Base-by-base conservation (phyloP, 257 asterid species). In the Solanum pinnatisectum region DNA sequence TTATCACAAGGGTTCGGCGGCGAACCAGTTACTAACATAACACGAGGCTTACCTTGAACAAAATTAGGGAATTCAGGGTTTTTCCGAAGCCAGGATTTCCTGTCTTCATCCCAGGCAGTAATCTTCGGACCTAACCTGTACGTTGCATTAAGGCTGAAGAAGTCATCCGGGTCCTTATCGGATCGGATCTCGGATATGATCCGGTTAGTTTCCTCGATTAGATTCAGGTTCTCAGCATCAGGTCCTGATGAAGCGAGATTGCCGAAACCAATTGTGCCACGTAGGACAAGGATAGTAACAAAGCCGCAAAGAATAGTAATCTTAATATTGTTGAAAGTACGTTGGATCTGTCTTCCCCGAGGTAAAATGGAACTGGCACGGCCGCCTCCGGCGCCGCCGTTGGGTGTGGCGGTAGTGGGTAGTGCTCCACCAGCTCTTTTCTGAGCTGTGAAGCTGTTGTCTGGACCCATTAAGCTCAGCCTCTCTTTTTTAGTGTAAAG, bases 241-340 rank as follows among this genome's bases (percentile, higher is more conserved):
- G 96, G 91, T 83, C 93, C 96, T 46, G 92, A 63, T 39, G 98
- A 90, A 6, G 88, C 91, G 79, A 96, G 95, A 89, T 84, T 92
- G 25, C 98, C 95, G 88, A 96, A 84, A 33, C 99, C 98, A 84
- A 95, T 94, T 13, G 99, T 96, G 85, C 99, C 99, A 14, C 98
- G 97, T 9, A 96, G 93, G 8, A 96, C 99, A 35, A 96, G 94
- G 86, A 95, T 94, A 16, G 99, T 96, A 85, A 96, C 95, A 84
- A 96, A 92, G 88, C 98, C 98, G 86, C 99, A 96, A 71, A 96
- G 92, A 32, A 96, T 67, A 0, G 99, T 96, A 90, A 96, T 94
- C 92, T 95, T 96, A 59, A 96, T 68, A 52, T 92, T 95, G 95
- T 94, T 96, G 89, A 94, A 94, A 3, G 97, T 94, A 59, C 92